Conservation (phyloP, 2,329 filamentous ascomycete species). For the Dactylonectria macrodidyma region DNA sequence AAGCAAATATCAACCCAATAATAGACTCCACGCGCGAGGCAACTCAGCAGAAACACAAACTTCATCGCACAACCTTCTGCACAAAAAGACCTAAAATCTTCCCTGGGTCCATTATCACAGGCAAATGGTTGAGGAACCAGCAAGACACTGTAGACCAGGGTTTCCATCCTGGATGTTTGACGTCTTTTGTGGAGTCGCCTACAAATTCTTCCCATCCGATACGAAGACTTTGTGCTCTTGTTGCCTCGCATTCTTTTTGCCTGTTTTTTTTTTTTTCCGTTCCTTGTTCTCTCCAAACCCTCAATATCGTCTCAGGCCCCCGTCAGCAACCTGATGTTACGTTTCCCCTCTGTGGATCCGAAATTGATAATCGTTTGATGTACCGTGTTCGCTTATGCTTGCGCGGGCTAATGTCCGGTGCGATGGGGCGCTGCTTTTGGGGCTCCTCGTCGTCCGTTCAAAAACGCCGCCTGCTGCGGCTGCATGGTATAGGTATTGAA, state of each 20-base stretch:
- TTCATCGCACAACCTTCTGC: not conserved
- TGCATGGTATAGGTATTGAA: not conserved
- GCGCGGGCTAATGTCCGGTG: slow-evolving; percentile 12
- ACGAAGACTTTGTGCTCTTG: not conserved
- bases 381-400: slow-evolving; percentile 24
- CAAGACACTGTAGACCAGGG: not conserved
- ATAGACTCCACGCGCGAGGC: not conserved
- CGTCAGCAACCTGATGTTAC: slow-evolving; percentile 8
- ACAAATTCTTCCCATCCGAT: not conserved
- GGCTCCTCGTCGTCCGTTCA: slow-evolving; percentile 5
- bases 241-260: not conserved
- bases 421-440: slow-evolving; percentile 15
- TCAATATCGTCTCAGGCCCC: not conserved
- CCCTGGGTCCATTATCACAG: not conserved
- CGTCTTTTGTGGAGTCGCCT: not conserved
- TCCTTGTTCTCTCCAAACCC: not conserved
- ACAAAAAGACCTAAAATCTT: not conserved
- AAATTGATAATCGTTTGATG: slow-evolving; percentile 27
- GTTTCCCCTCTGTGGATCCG: slow-evolving; percentile 9
- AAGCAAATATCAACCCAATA: not conserved
- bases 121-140: not conserved
- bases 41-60: not conserved
- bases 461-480: slow-evolving; percentile 10
- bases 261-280: not conserved
- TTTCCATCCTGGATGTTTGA: not conserved